Percentiles rank a stretch among this genome's conserved stretches.
Conservation (phyloP, 2,329 filamentous ascomycete species). For the Pseudomassariella vexata region DNA sequence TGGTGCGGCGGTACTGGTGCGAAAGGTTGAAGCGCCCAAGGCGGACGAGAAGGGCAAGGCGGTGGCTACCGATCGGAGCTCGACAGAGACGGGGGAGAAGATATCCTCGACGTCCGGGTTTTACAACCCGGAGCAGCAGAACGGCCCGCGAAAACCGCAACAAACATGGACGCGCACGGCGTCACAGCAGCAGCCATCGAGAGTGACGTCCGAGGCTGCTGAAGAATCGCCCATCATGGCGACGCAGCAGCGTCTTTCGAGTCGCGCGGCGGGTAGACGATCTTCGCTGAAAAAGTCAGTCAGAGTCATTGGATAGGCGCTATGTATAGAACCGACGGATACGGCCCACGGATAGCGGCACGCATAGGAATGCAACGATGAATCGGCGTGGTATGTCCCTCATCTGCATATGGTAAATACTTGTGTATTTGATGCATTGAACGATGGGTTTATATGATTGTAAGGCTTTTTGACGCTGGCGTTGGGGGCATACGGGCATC, state of each 20-base stretch:
- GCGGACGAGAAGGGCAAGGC: conserved; percentile 6
- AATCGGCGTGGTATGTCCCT: no score
- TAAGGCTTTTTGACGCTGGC: no score
- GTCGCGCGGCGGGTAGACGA: background rate
- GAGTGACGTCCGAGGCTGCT: background rate
- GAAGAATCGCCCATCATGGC: background rate
- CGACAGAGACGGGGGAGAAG: background rate
- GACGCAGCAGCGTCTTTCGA: background rate
- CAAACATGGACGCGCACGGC: no score
- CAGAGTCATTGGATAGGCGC: background rate
- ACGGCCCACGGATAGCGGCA: no score
- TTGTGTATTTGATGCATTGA: no score
- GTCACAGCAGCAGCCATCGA: no score
- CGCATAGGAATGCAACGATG: no score
- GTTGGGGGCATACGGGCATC: no score
- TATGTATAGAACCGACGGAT: no score
- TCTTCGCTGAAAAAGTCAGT: background rate
- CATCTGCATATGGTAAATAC: no score
- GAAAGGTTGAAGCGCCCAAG: background rate
- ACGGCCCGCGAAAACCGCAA: no score
- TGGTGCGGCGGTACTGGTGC: conserved; percentile 2
- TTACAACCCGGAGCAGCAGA: background rate
- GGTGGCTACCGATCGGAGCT: conserved; percentile 1
- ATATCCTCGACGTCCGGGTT: background rate
- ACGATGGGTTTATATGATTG: no score